Evolutionary conservation across 1,139 yeast genomes (phyloP).

Genomic region (Scheffersomyces parashehatae): DNA sequence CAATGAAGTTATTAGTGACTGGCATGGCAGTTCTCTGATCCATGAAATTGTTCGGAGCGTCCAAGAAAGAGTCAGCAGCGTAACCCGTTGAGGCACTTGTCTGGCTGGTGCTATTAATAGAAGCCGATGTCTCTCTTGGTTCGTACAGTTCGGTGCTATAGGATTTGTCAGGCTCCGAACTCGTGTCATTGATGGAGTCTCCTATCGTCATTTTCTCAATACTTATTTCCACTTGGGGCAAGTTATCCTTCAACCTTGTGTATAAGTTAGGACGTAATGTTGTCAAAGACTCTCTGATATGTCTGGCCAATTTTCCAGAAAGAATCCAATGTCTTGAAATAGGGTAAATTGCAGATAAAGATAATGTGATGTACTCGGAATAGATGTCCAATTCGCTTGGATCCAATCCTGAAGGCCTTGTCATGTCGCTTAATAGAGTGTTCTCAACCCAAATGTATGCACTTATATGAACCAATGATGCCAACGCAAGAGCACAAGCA

Average conservation of each 20-base stretch:
- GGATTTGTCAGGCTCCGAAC: neutral
- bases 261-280: constrained; percentile 30
- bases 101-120: neutral
- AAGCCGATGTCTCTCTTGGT: neutral
- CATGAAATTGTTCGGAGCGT: neutral
- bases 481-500: constrained; percentile 53
- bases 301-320: constrained; percentile 46
- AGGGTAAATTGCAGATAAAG: constrained; percentile 46
- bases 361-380: constrained; percentile 49
- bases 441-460: constrained; percentile 50
- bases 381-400: constrained; percentile 39
- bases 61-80: neutral
- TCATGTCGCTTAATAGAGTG: neutral
- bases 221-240: constrained; percentile 13
- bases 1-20: neutral
- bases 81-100: neutral
- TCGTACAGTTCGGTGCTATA: neutral
- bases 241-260: constrained; percentile 18
- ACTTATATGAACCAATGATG: constrained; percentile 49
- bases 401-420: constrained; percentile 12
- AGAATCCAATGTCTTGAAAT: constrained; percentile 50
- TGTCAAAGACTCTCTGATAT: constrained; percentile 40
- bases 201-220: constrained; percentile 2
- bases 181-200: neutral
- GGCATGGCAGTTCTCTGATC: neutral